Conservation (phyloP, 1,139 yeast genomes). For the Protomyces inundatus region DNA sequence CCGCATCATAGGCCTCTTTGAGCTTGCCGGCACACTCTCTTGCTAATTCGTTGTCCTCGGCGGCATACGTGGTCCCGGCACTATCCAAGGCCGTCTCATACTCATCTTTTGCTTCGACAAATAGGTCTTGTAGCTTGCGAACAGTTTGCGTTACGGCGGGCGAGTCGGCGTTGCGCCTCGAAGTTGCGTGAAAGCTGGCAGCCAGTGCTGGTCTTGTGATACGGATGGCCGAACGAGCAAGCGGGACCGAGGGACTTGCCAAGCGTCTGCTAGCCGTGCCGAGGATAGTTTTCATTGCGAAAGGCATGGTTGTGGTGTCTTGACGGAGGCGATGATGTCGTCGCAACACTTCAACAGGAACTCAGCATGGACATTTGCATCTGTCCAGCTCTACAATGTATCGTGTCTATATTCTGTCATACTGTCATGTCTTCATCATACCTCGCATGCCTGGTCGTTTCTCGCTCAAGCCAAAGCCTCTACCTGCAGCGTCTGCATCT, state of each 20-base stretch:
- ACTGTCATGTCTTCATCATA: too few relatives aligned
- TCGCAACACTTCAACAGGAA: too few relatives aligned
- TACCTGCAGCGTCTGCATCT: slow-evolving; percentile 27
- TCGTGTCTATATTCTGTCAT: too few relatives aligned
- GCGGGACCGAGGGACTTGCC: too few relatives aligned
- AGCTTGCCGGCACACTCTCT: slow-evolving; percentile 10
- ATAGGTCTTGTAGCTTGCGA: slow-evolving; percentile 10
- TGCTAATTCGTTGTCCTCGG: slow-evolving; percentile 23
- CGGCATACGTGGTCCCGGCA: slow-evolving; percentile 22
- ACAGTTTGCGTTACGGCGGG: slow-evolving; percentile 4
- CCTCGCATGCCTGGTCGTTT: too few relatives aligned
- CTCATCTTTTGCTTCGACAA: slow-evolving; percentile 23
- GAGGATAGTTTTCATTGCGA: too few relatives aligned
- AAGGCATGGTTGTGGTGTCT: too few relatives aligned
- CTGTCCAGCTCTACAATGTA: too few relatives aligned
- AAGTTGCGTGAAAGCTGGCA: not conserved
- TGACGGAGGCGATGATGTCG: too few relatives aligned
- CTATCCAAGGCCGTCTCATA: slow-evolving; percentile 17
- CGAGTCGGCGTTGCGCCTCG: not conserved
- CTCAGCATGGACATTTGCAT: too few relatives aligned
- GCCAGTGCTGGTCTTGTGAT: not conserved
- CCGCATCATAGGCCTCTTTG: slow-evolving; percentile 5
- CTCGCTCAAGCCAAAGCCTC: not conserved
- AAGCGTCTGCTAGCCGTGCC: too few relatives aligned
- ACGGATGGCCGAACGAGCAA: too few relatives aligned